Evolutionary conservation across 257 asterid species (phyloP).

Genomic region (Echium plantagineum): DNA sequence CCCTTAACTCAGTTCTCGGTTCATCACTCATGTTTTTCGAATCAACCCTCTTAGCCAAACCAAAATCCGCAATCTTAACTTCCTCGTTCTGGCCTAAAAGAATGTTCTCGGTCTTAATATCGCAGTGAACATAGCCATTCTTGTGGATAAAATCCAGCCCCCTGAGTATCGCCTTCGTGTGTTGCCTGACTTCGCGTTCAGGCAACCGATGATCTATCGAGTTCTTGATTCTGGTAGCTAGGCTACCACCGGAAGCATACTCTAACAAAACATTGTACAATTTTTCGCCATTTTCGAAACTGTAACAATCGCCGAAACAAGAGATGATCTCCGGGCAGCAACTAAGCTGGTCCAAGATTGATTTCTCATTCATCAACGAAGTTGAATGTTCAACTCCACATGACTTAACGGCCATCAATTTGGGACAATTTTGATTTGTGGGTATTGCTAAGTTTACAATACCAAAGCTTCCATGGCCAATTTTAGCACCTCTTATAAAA

Average conservation of each 20-base stretch:
- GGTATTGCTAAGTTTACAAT: too few relatives aligned
- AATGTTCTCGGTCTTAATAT: conserved; percentile 40
- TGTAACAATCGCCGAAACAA: conserved; percentile 29
- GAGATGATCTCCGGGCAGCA: conserved; percentile 27
- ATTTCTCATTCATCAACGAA: conserved; percentile 28
- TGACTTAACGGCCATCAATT: not conserved
- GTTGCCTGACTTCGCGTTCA: conserved; percentile 21
- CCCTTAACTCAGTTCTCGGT: not conserved
- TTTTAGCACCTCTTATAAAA: not conserved
- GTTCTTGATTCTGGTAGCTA: conserved; percentile 18
- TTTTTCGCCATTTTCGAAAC: conserved; percentile 27
- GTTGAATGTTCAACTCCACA: conserved; percentile 19
- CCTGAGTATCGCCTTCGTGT: conserved; percentile 24
- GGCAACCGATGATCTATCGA: conserved; percentile 13
- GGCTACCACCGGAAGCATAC: conserved; percentile 32
- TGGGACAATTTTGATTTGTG: too few relatives aligned
- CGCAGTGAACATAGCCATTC: conserved; percentile 41
- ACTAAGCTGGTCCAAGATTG: conserved; percentile 22
- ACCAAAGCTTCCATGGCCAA: conserved; percentile 1
- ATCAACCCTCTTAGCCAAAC: conserved; percentile 26
- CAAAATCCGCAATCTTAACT: conserved; percentile 35
- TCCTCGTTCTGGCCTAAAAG: conserved; percentile 16
- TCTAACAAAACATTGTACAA: conserved; percentile 31
- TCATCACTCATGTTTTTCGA: not conserved
- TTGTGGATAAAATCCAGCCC: conserved; percentile 30